Evolutionary conservation across 441 rosid species (phyloP).

Genomic region (Sinapis alba): DNA sequence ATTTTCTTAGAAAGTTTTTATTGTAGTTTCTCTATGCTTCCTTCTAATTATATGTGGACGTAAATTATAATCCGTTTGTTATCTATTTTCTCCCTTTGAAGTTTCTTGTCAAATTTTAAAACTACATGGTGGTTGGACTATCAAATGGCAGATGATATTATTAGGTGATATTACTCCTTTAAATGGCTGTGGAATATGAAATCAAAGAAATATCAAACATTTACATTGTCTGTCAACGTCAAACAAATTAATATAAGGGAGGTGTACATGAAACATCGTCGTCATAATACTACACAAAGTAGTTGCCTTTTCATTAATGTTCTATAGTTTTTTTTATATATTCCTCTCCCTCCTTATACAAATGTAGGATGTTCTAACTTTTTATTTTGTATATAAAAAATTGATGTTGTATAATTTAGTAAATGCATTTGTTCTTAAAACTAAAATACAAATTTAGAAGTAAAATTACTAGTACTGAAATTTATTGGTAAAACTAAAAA

Average conservation of each 20-base stretch:
- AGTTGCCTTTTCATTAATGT: not conserved
- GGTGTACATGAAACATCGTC: not conserved
- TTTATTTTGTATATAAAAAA: too few species aligned
- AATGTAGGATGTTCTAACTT: too few species aligned
- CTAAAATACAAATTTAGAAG: too few species aligned
- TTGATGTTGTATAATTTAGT: too few species aligned
- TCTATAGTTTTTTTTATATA: too few species aligned
- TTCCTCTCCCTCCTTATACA: too few species aligned
- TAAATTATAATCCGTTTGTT: slow-evolving; percentile 9
- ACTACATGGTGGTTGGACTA: not conserved
- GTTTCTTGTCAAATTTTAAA: not conserved
- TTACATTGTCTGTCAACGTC: slow-evolving; percentile 30
- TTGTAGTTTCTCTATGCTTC: slow-evolving; percentile 2
- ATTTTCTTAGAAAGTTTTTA: not conserved
- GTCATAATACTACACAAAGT: not conserved
- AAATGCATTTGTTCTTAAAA: too few species aligned
- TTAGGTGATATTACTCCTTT: slow-evolving; percentile 13
- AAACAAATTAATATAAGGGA: not conserved
- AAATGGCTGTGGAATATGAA: slow-evolving; percentile 26
- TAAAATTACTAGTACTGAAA: too few species aligned
- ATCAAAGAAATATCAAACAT: slow-evolving; percentile 20
- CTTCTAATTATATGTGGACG: slow-evolving; percentile 33
- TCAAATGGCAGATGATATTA: slow-evolving; percentile 6
- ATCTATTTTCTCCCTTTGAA: not conserved
- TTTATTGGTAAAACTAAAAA: too few species aligned